Percentiles rank a stretch among this genome's conserved stretches.
Conservation (phyloP, 192 early-diverging fungal genomes). For the Podila epigama region DNA sequence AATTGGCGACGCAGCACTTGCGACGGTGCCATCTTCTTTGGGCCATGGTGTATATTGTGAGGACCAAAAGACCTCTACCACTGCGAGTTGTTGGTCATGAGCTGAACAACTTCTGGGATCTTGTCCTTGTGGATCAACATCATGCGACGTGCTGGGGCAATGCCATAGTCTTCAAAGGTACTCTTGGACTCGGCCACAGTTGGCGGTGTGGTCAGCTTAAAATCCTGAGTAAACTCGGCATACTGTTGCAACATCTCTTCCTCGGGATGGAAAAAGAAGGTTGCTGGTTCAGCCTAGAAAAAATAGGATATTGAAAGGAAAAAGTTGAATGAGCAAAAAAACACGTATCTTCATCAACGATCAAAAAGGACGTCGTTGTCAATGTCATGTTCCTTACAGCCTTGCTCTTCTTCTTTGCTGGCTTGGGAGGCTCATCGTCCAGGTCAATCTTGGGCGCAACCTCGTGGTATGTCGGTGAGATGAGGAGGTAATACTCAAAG, state of each 20-base stretch:
- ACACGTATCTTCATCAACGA: neutral
- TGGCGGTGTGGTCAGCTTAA: constrained; percentile 74
- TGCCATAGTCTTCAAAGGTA: constrained; percentile 86
- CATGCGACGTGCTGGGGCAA: constrained; percentile 74
- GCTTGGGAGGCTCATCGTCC: constrained; percentile 57
- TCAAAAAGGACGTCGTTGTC: neutral
- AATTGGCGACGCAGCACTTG: too few species aligned
- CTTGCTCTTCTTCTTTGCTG: constrained; percentile 53
- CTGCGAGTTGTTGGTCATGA: constrained; percentile 54
- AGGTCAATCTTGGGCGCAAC: constrained; percentile 65
- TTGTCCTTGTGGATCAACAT: constrained; percentile 67
- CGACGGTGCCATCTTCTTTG: too few species aligned
- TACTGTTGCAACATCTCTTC: constrained; percentile 90
- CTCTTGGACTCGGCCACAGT: constrained; percentile 77
- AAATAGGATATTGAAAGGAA: neutral
- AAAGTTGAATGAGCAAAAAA: neutral
- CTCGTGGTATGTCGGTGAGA: constrained; percentile 86
- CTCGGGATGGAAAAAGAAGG: constrained; percentile 88
- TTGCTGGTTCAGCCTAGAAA: constrained; percentile 46
- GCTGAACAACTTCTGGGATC: constrained; percentile 57
- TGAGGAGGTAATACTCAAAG: constrained; percentile 83
- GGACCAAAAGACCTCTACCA: constrained; percentile 8
- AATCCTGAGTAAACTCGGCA: constrained; percentile 81
- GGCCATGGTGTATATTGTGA: too few species aligned
- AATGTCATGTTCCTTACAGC: constrained; percentile 29